Percentiles rank a stretch among this genome's conserved stretches.
Evolutionary conservation across 805 yeast genomes (phyloP).

Genomic region (Geotrichum ghanense): DNA sequence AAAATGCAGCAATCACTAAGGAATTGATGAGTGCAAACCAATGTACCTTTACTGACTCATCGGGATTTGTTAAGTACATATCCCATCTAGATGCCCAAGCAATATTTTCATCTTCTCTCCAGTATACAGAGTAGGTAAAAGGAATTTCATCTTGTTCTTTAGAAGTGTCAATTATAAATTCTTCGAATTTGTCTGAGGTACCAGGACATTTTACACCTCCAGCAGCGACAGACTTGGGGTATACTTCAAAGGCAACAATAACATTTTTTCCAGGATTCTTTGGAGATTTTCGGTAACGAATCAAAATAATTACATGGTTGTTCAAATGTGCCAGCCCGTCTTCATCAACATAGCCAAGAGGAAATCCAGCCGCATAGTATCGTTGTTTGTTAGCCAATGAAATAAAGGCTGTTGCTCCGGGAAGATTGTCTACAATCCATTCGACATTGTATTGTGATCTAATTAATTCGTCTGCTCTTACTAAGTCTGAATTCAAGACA

Average conservation of each 20-base stretch:
- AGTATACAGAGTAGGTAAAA: slow-evolving; percentile 75
- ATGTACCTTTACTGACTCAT: slow-evolving; percentile 44
- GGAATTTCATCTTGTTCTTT: slow-evolving; percentile 35
- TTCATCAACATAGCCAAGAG: slow-evolving; percentile 58
- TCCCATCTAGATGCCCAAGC: slow-evolving; percentile 66
- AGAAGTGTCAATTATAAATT: slow-evolving; percentile 38
- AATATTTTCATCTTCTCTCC: slow-evolving; percentile 69
- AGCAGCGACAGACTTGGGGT: slow-evolving; percentile 61
- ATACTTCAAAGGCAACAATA: slow-evolving; percentile 83
- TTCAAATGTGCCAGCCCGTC: slow-evolving; percentile 48
- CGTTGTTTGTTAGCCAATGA: slow-evolving; percentile 46
- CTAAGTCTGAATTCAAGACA: slow-evolving; percentile 40
- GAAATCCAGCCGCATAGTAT: slow-evolving; percentile 80
- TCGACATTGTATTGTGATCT: slow-evolving; percentile 65
- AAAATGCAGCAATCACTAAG: slow-evolving; percentile 46
- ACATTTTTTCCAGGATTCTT: slow-evolving; percentile 24
- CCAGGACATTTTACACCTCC: slow-evolving; percentile 61
- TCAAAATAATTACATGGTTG: slow-evolving; percentile 73
- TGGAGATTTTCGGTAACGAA: slow-evolving; percentile 44
- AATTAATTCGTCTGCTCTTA: slow-evolving; percentile 47
- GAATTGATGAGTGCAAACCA: slow-evolving; percentile 73
- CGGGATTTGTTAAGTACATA: slow-evolving; percentile 45
- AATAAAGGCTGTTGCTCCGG: slow-evolving; percentile 78
- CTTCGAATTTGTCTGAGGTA: slow-evolving; percentile 46
- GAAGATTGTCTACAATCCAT: slow-evolving; percentile 75